A percentile compares a stretch with the other conserved stretches of the same genome.
phyloP scores from a whole-genome alignment of 2,329 filamentous ascomycete genomes.

The Sporothrix curviconia region DNA sequence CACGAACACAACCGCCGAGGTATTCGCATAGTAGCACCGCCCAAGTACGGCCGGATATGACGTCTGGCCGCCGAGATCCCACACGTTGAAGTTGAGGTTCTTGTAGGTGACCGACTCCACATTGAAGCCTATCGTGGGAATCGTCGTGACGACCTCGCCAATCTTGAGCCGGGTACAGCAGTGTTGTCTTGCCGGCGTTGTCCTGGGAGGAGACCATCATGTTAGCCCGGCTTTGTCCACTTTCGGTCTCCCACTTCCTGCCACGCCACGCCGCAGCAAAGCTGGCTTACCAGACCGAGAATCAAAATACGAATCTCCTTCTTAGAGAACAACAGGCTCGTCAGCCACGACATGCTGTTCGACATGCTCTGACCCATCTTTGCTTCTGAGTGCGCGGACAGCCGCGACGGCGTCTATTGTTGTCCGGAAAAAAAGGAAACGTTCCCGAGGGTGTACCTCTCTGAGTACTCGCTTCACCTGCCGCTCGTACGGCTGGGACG shows the following conservation, averaged over 20 bases:
- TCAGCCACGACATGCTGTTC: slow-evolving; percentile 61
- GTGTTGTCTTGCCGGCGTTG: slow-evolving; percentile 95
- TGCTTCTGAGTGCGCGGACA: slow-evolving; percentile 14
- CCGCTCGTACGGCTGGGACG: not conserved
- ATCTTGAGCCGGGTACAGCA: slow-evolving; percentile 97
- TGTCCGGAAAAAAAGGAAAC: not conserved
- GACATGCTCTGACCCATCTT: slow-evolving; percentile 60
- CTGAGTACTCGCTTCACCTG: not conserved
- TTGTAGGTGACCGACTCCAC: slow-evolving; percentile 98
- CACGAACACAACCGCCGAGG: slow-evolving; percentile 97
- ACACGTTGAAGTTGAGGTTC: slow-evolving; percentile 98
- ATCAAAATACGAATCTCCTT: slow-evolving; percentile 98
- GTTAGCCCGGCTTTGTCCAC: not conserved
- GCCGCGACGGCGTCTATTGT: not conserved
- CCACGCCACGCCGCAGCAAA: not conserved
- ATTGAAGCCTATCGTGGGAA: slow-evolving; percentile 98
- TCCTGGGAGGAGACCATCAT: slow-evolving; percentile 53
- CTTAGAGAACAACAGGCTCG: slow-evolving; percentile 74
- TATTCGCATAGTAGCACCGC: slow-evolving; percentile 99
- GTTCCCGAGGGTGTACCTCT: not conserved
- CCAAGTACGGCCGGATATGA: slow-evolving; percentile 97
- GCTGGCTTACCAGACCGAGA: slow-evolving; percentile 65
- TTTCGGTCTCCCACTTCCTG: not conserved
- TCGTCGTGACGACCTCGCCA: slow-evolving; percentile 96
- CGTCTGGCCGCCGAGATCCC: slow-evolving; percentile 98